Conservation (phyloP, 257 asterid species). For the Penstemon davidsonii region DNA sequence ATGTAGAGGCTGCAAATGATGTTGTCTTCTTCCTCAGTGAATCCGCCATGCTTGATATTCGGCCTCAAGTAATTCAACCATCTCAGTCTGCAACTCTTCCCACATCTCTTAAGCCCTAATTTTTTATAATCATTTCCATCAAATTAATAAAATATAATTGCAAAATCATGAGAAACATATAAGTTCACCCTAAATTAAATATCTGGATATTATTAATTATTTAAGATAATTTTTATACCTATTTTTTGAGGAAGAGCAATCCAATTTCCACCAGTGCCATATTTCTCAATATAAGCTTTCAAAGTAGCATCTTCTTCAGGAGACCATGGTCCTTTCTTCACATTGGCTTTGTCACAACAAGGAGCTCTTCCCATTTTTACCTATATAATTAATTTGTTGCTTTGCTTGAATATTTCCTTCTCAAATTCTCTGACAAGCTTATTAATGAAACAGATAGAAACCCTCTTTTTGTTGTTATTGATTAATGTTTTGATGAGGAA, state of each 20-base stretch:
- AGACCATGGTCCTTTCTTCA: slow-evolving; percentile 96
- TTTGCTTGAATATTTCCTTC: not conserved
- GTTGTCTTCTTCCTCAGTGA: slow-evolving; percentile 97
- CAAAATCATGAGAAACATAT: not conserved
- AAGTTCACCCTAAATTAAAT: no score
- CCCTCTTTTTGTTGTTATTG: no score
- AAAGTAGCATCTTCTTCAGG: slow-evolving; percentile 94
- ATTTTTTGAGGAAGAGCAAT: slow-evolving; percentile 97
- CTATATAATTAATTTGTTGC: not conserved
- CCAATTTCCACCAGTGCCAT: slow-evolving; percentile 93
- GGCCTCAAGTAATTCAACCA: slow-evolving; percentile 95
- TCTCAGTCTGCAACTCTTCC: slow-evolving; percentile 92
- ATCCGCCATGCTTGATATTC: slow-evolving; percentile 89
- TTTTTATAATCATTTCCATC: not conserved
- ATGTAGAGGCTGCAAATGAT: slow-evolving; percentile 93
- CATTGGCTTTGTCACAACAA: slow-evolving; percentile 91
- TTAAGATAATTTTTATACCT: slow-evolving; percentile 39
- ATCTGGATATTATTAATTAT: not conserved
- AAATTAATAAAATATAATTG: not conserved
- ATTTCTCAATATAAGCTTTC: slow-evolving; percentile 73
- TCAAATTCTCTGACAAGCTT: not conserved
- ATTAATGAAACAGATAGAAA: no score
- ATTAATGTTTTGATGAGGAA: slow-evolving; percentile 23
- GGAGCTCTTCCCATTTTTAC: slow-evolving; percentile 93
- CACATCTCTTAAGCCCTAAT: slow-evolving; percentile 90